Percentiles rank a stretch among this genome's conserved stretches.
These are phyloP conservation scores for Sarcodon aspratus DNA, from an alignment of 768 basidiomycete genomes.

Conservation along the genomic window DNA sequence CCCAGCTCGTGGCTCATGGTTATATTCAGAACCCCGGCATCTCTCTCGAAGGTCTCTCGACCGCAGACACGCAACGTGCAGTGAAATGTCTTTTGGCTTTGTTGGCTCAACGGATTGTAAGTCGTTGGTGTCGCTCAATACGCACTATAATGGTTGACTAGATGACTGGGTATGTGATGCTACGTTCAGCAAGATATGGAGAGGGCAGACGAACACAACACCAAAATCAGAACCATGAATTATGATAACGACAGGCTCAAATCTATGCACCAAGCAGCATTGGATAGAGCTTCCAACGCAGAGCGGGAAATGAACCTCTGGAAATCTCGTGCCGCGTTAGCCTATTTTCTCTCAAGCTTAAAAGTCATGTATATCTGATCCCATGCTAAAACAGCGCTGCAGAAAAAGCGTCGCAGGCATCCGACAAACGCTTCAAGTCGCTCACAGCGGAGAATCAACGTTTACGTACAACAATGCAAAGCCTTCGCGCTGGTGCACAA, in stretches of 20 bases:
- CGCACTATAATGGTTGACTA: background rate
- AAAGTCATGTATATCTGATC: background rate
- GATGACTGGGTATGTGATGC: background rate
- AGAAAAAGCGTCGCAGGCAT: conserved; percentile 46
- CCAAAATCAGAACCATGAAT: conserved; percentile 62
- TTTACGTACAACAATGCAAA: conserved; percentile 56
- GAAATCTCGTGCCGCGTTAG: conserved; percentile 64
- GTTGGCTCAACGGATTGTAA: conserved; percentile 67
- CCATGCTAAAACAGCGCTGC: conserved; percentile 24
- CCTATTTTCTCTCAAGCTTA: conserved; percentile 6
- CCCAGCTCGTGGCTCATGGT: conserved; percentile 77
- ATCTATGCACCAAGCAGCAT: conserved; percentile 47
- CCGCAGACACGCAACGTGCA: conserved; percentile 40
- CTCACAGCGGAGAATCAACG: conserved; percentile 52
- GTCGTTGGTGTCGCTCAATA: conserved; percentile 15
- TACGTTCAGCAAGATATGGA: conserved; percentile 55
- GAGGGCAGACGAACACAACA: conserved; percentile 63
- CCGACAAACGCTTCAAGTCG: conserved; percentile 51
- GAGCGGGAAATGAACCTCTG: conserved; percentile 70
- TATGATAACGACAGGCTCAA: conserved; percentile 74
- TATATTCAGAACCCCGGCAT: conserved; percentile 56
- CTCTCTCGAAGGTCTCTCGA: conserved; percentile 51
- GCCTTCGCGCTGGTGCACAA: conserved; percentile 54
- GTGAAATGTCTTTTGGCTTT: conserved; percentile 70
- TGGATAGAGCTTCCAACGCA: conserved; percentile 54